A percentile compares a stretch with the other conserved stretches of the same genome.
phyloP scores from a whole-genome alignment of 2,329 filamentous ascomycete genomes.

The Lachnellula willkommii region DNA sequence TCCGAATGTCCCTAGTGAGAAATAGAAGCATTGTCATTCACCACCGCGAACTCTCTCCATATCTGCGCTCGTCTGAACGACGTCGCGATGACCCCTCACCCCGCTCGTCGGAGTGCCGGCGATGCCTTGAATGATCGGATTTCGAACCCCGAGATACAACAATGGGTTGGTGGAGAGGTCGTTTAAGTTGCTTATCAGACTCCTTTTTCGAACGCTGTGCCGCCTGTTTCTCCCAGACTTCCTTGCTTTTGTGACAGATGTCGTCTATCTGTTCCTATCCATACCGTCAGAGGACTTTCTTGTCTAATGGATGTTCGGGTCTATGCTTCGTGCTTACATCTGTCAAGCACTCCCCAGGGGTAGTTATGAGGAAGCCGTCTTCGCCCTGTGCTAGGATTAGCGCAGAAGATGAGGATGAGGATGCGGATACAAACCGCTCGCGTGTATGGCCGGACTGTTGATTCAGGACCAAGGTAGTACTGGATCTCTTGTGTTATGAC shows the following conservation, averaged over 20 bases:
- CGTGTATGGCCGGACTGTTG: slow-evolving; percentile 53
- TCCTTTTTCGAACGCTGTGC: slow-evolving; percentile 42
- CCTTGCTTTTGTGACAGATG: slow-evolving; percentile 54
- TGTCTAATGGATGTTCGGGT: neutral
- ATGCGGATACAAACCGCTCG: slow-evolving; percentile 43
- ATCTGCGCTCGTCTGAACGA: slow-evolving; percentile 19
- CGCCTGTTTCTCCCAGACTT: slow-evolving; percentile 53
- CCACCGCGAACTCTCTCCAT: slow-evolving; percentile 17
- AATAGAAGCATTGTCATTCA: slow-evolving; percentile 3
- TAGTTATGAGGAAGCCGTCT: slow-evolving; percentile 56
- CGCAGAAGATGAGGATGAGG: slow-evolving; percentile 16
- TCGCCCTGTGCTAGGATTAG: slow-evolving; percentile 42
- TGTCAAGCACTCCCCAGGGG: slow-evolving; percentile 51
- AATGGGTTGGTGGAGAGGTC: slow-evolving; percentile 52
- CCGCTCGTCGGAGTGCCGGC: slow-evolving; percentile 20
- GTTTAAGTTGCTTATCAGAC: slow-evolving; percentile 47
- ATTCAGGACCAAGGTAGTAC: slow-evolving; percentile 52
- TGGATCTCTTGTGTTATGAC: slow-evolving; percentile 55
- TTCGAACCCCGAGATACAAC: slow-evolving; percentile 41
- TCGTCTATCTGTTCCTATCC: slow-evolving; percentile 57
- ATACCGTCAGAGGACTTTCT: slow-evolving; percentile 9
- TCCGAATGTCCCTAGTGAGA: neutral
- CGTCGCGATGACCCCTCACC: slow-evolving; percentile 15
- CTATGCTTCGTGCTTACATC: slow-evolving; percentile 43
- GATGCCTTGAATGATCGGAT: slow-evolving; percentile 12